Evolutionary conservation across 2,329 filamentous ascomycete species (phyloP), one percentile per base, ranked within the genome.

Genomic region (Aspergillus brasiliensis): DNA sequence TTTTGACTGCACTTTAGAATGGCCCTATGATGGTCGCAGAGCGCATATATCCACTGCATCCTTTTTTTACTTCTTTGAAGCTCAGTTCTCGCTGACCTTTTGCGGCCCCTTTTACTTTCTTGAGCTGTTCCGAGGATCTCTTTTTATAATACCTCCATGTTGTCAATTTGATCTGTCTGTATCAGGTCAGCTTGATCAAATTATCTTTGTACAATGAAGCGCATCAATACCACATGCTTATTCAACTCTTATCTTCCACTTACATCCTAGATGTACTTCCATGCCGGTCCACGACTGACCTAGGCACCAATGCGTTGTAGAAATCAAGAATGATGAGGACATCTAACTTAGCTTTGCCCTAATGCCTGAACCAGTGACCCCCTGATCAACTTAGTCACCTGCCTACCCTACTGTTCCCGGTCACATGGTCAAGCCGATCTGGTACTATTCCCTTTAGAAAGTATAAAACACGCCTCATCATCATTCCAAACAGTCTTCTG

Each of bases 161-260:
- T 58, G 34, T 64, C 65, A 60, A 57, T 63, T 60, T 61, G 64
- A 65, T 62, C 57, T 59, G 40, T 59, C 21, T 62, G 25, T 31
- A 59, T 60, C 59, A 60, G 51, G 47, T 62, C 65, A 51, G 59
- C 59, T 56, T 60, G 60, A 65, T 60, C 57, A 62, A 59, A 65
- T 56, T 49, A 65, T 49, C 66, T 67, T 66, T 76, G 73, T 76
- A 76, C 72, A 75, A 75, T 75, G 74, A 73, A 76, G 73, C 73
- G 73, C 72, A 74, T 34, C 31, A 75, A 76, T 75, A 75, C 72
- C 74, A 75, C 69, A 60, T 71, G 62, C 58, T 66, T 58, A 64
- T 67, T 67, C 68, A 63, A 65, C 64, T 69, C 25, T 34, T 65
- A 54, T 67, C 63, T 64, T 63, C 57, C 67, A 62, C 53, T 56